phyloP scores from a whole-genome alignment of 2,329 filamentous ascomycete species.

The Penicillium sp. region DNA sequence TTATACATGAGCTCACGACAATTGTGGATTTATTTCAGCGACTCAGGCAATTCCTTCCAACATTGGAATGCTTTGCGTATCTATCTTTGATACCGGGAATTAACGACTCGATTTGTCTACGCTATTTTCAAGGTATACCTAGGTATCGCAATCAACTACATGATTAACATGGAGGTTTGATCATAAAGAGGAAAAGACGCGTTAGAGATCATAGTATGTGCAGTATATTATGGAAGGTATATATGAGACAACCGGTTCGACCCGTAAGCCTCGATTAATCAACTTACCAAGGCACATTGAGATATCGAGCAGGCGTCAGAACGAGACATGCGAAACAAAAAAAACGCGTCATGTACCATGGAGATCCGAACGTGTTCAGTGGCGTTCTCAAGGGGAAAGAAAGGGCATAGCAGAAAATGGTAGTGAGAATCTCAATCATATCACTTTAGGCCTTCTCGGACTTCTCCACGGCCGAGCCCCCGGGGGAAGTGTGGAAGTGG shows the following conservation, averaged over 20 bases:
- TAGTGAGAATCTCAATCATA: neutral
- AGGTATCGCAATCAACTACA: neutral
- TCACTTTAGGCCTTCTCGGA: slow-evolving; percentile 1
- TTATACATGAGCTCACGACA: slow-evolving; percentile 10
- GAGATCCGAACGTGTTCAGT: neutral
- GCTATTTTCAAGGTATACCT: neutral
- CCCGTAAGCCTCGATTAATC: neutral
- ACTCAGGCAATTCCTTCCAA: neutral
- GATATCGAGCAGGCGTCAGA: neutral
- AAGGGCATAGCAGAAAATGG: neutral
- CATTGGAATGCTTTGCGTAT: neutral
- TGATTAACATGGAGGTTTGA: neutral
- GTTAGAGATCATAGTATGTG: slow-evolving; percentile 1
- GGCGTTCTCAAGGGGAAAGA: neutral
- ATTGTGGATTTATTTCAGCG: neutral
- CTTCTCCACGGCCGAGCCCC: slow-evolving; percentile 22
- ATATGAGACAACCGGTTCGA: neutral
- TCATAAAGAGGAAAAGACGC: neutral
- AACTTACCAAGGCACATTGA: neutral
- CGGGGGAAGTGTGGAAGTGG: slow-evolving; percentile 28
- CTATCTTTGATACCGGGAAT: neutral
- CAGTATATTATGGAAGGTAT: slow-evolving; percentile 7
- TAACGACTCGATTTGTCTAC: neutral
- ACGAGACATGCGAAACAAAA: neutral
- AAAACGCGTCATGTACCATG: neutral